A percentile compares a stretch with the other conserved stretches of the same genome.
Evolutionary conservation across 1,284 basidiomycete species (phyloP).

Genomic region (Cronartium quercuum): DNA sequence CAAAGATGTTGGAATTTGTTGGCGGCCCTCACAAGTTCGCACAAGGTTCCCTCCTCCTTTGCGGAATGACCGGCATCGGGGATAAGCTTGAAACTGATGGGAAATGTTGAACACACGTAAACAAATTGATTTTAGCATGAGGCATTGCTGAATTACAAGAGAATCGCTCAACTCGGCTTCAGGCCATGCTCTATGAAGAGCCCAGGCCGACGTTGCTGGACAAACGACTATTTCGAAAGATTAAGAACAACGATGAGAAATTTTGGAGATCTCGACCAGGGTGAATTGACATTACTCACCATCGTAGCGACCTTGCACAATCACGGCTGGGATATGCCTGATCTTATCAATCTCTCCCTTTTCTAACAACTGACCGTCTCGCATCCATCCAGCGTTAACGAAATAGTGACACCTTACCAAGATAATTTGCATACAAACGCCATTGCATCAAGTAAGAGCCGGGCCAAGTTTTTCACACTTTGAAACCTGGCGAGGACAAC

Average conservation of each 20-base stretch:
- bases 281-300: slow-evolving; percentile 28
- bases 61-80: slow-evolving; percentile 88
- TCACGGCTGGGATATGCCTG: slow-evolving; percentile 72
- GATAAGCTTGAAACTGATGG: slow-evolving; percentile 63
- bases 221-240: slow-evolving; percentile 49
- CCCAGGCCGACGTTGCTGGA: slow-evolving; percentile 51
- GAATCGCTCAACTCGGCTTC: slow-evolving; percentile 53
- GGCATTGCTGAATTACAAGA: neutral
- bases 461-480: neutral
- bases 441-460: neutral
- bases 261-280: no score
- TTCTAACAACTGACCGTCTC: slow-evolving; percentile 78
- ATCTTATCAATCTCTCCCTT: slow-evolving; percentile 83
- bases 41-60: slow-evolving; percentile 67
- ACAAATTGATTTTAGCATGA: neutral
- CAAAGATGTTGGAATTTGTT: slow-evolving; percentile 44
- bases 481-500: no score
- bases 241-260: neutral
- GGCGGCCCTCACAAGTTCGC: slow-evolving; percentile 63
- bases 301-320: slow-evolving; percentile 69
- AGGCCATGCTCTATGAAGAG: slow-evolving; percentile 64
- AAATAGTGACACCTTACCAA: slow-evolving; percentile 30
- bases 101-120: neutral
- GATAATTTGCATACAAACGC: neutral
- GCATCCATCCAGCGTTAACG: slow-evolving; percentile 66